Evolutionary conservation across 2,329 filamentous ascomycete genomes (phyloP).

Genomic region (Cercospora janseana): DNA sequence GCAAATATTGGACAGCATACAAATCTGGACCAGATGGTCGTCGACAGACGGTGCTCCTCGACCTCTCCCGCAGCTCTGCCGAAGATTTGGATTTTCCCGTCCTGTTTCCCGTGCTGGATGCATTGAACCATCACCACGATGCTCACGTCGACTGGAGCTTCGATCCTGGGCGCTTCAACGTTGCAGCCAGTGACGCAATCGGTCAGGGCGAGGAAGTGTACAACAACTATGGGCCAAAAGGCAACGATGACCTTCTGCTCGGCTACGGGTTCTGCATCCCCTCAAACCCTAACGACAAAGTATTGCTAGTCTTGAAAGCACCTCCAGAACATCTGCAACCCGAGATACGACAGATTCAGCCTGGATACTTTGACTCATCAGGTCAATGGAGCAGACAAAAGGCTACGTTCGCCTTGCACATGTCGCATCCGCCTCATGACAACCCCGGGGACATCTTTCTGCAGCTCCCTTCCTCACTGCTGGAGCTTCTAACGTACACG

Average conservation of each 20-base stretch:
- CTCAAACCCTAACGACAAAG: conserved; percentile 49
- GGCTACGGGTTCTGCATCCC: conserved; percentile 54
- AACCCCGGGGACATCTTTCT: conserved; percentile 27
- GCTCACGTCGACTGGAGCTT: conserved; percentile 51
- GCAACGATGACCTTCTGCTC: conserved; percentile 53
- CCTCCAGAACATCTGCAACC: conserved; percentile 41
- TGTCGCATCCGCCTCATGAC: not conserved
- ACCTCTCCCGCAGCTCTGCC: conserved; percentile 35
- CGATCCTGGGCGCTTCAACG: conserved; percentile 40
- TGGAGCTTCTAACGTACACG: conserved; percentile 40
- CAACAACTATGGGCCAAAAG: conserved; percentile 56
- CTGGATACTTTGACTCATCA: conserved; percentile 37
- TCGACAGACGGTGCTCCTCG: conserved; percentile 37
- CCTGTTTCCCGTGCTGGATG: conserved; percentile 52
- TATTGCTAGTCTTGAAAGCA: conserved; percentile 44
- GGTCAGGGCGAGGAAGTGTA: conserved; percentile 45
- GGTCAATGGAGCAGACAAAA: conserved; percentile 38
- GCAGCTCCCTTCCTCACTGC: conserved; percentile 34
- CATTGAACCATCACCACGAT: conserved; percentile 49
- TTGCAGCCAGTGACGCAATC: conserved; percentile 40
- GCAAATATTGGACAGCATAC: conserved; percentile 40
- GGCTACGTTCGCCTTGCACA: conserved; percentile 40
- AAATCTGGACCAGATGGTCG: conserved; percentile 32
- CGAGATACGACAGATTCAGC: conserved; percentile 32
- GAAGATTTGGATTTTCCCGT: conserved; percentile 43